phyloP scores from a whole-genome alignment of 257 asterid species.

The Vinca minor region DNA sequence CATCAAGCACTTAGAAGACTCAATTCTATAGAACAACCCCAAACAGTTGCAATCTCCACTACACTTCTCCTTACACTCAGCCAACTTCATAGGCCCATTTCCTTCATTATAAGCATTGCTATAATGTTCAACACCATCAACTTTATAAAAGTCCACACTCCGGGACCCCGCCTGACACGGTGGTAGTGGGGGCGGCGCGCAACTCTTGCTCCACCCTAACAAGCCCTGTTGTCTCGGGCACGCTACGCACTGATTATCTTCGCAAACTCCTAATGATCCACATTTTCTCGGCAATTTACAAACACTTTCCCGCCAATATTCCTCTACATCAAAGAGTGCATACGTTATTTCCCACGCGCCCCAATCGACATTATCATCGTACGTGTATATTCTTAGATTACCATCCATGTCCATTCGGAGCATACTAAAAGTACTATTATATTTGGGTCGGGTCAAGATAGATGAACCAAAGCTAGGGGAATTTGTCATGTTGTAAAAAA shows the following conservation, averaged over 20 bases:
- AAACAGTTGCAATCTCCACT: conserved; percentile 27
- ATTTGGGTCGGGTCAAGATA: conserved; percentile 33
- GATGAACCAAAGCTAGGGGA: conserved; percentile 20
- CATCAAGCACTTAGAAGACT: conserved; percentile 28
- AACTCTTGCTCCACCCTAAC: conserved; percentile 37
- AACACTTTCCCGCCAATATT: conserved; percentile 7
- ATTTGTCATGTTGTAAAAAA: conserved; percentile 18
- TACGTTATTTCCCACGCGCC: conserved; percentile 30
- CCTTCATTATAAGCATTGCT: conserved; percentile 33
- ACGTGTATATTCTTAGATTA: conserved; percentile 31
- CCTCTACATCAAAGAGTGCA: not conserved
- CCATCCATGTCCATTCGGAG: conserved; percentile 43
- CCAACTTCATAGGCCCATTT: conserved; percentile 25
- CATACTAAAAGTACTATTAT: conserved; percentile 32
- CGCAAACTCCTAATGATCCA: conserved; percentile 36
- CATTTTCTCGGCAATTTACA: conserved; percentile 33
- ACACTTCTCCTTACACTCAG: conserved; percentile 25
- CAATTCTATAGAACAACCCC: conserved; percentile 29
- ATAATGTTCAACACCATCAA: conserved; percentile 27
- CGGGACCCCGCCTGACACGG: conserved; percentile 21
- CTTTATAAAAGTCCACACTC: conserved; percentile 29
- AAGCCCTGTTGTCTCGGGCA: conserved; percentile 35
- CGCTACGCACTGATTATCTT: conserved; percentile 38
- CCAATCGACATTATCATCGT: conserved; percentile 31
- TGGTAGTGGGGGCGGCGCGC: conserved; percentile 28